Evolutionary conservation across 768 basidiomycete genomes (phyloP).

Genomic region (Pleurotus salmoneostramineus): DNA sequence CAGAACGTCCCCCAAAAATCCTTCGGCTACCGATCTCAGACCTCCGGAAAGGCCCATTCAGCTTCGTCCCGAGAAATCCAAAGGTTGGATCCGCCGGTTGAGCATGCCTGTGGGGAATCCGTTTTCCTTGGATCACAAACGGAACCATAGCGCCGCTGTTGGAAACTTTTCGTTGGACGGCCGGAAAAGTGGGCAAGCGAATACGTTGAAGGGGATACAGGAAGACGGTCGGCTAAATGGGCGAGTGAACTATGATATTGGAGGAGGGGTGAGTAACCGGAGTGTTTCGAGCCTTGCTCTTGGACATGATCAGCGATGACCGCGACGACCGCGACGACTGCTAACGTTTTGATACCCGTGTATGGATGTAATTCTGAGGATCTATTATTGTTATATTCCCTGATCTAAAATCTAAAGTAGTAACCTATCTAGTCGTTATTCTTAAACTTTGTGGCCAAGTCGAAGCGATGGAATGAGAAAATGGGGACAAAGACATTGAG

Average conservation of each 20-base stretch:
- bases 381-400: background rate
- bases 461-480: background rate
- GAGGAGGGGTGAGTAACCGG: constrained; percentile 37
- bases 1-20: constrained; percentile 23
- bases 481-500: background rate
- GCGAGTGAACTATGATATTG: constrained; percentile 36
- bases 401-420: background rate
- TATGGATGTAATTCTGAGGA: background rate
- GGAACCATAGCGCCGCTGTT: constrained; percentile 23
- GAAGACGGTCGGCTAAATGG: constrained; percentile 45
- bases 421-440: background rate
- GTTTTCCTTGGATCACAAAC: constrained; percentile 40
- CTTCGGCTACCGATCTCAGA: constrained; percentile 29
- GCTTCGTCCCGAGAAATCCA: constrained; percentile 53
- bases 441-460: background rate
- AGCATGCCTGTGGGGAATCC: constrained; percentile 70
- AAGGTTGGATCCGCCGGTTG: constrained; percentile 71
- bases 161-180: constrained; percentile 33
- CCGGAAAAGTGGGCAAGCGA: constrained; percentile 47
- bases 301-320: constrained; percentile 21
- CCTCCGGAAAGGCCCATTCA: constrained; percentile 38
- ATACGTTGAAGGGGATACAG: constrained; percentile 28
- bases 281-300: constrained; percentile 47
- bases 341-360: background rate
- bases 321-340: background rate